These are phyloP conservation scores for Termitomyces sp. DNA, from an alignment of 768 basidiomycete genomes.

Conservation along the genomic window DNA sequence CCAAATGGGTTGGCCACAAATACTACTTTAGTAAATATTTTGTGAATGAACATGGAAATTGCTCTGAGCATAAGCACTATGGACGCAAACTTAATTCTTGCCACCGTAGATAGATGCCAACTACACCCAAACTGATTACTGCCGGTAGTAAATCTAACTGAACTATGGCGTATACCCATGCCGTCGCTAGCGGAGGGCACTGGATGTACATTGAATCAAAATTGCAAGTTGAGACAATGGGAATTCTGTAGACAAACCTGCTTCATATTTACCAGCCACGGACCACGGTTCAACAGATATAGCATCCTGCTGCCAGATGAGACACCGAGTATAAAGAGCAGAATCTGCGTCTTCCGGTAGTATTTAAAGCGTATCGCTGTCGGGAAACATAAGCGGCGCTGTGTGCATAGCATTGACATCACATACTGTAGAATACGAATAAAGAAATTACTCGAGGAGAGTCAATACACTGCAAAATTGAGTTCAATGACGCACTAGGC, in stretches of 20 bases:
- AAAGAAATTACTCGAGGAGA: conserved; percentile 56
- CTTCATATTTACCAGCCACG: conserved; percentile 67
- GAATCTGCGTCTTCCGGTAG: conserved; percentile 44
- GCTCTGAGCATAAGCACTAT: not conserved
- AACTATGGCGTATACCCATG: conserved; percentile 74
- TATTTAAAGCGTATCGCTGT: conserved; percentile 65
- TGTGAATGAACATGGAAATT: not conserved
- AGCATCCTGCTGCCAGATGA: conserved; percentile 61
- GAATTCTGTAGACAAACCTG: conserved; percentile 42
- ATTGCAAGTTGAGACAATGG: not conserved
- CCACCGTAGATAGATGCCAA: conserved; percentile 60
- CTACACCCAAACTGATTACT: conserved; percentile 45
- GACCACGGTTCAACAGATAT: conserved; percentile 63
- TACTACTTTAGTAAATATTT: not conserved
- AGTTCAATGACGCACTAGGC: conserved; percentile 55
- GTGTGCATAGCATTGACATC: not conserved
- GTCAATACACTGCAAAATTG: not conserved
- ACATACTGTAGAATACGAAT: conserved; percentile 74
- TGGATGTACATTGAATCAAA: conserved; percentile 20
- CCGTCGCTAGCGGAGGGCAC: conserved; percentile 73
- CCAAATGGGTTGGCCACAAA: conserved; percentile 6
- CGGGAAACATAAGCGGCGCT: not conserved
- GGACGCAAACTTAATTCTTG: conserved; percentile 45
- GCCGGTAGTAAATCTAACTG: conserved; percentile 66
- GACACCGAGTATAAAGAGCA: conserved; percentile 55